Conservation (phyloP, 805 yeast species). For the Ogataea henricii region DNA sequence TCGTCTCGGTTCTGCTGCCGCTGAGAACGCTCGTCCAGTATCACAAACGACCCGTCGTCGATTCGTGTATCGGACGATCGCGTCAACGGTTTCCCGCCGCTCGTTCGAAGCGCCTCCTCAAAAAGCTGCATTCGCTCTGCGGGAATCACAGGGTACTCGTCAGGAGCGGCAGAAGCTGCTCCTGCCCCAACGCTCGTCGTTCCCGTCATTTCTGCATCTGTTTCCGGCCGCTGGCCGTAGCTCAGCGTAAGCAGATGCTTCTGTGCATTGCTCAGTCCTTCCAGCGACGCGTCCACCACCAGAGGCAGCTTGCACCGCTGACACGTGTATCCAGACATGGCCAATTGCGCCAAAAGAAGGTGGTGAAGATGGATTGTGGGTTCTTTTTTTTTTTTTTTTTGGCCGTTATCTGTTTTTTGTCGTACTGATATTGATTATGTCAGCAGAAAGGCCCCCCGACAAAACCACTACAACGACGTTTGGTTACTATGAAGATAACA, state of each 20-base stretch:
- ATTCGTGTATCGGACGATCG: conserved; percentile 11
- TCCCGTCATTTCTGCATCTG: conserved; percentile 17
- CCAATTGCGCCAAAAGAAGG: background rate
- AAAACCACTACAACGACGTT: too few species aligned
- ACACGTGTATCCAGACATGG: conserved; percentile 44
- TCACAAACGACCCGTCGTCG: conserved; percentile 35
- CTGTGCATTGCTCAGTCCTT: conserved; percentile 56
- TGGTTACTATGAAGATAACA: too few species aligned
- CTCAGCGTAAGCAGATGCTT: conserved; percentile 47
- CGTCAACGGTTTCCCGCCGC: conserved; percentile 28
- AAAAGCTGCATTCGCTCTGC: conserved; percentile 41
- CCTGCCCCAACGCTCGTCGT: conserved; percentile 26
- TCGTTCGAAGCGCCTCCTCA: conserved; percentile 32
- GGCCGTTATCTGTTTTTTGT: background rate
- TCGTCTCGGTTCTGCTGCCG: conserved; percentile 8
- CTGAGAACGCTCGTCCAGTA: conserved; percentile 25
- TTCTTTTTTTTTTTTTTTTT: background rate
- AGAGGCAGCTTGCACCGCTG: conserved; percentile 65
- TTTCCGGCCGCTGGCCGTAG: conserved; percentile 29
- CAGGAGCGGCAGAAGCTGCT: conserved; percentile 21
- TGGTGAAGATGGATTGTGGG: background rate
- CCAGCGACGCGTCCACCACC: conserved; percentile 54
- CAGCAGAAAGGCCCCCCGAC: background rate
- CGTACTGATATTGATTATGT: conserved; percentile 1
- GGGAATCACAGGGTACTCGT: conserved; percentile 38